Base-by-base conservation (phyloP, 139 green algal genomes). In the Chlamydomonas eustigma region DNA sequence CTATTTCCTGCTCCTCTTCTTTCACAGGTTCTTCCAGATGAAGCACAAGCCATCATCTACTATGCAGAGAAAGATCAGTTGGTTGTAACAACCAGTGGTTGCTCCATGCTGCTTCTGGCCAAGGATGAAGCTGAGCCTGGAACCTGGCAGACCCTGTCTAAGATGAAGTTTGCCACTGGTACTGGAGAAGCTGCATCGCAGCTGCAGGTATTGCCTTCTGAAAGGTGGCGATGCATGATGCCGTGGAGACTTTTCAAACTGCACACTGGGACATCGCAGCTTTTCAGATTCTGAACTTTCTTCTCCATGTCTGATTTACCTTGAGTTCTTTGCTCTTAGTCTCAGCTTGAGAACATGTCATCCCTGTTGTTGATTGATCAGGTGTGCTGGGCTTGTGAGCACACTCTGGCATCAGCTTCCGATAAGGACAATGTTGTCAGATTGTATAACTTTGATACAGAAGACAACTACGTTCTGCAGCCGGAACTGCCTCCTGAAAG, bases 401-500 rank as follows among this genome's bases (percentile, higher is more conserved):
- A 92, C 75, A 88, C 80, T 2, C 84, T 92, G 32, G 86, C 86
- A 0, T 82, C 75, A 0, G 84, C 78, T 8, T 75, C 67, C 33
- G 80, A 85, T 24, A 81, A 76, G 34, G 86, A 90, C 70, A 71
- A 37, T 12, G 64, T 86, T 8, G 81, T 93, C 2, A 78, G 83
- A 34, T 77, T 93, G 78, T 85, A 88, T 76, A 83, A 93, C 65
- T 81, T 93, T 12, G 83, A 90, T 37, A 87, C 80, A 12, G 86
- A 93, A 71, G 88, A 90, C 80, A 93, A 90, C 73, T 91, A 87
- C 71, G 66, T 87, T 28, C 80, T 91, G 66, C 77, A 77, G 0
- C 33, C 50, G 3, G 44, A 58, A 58, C 51, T 36, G n/a, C 39
- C 76, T 52, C 36, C 69, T 58, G 64, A 69, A 22, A 51, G 63